Evolutionary conservation across 164 flowering plant genomes (phyloP), one percentile per base, ranked within the genome.

Genomic region (Chimonanthus salicifolius): DNA sequence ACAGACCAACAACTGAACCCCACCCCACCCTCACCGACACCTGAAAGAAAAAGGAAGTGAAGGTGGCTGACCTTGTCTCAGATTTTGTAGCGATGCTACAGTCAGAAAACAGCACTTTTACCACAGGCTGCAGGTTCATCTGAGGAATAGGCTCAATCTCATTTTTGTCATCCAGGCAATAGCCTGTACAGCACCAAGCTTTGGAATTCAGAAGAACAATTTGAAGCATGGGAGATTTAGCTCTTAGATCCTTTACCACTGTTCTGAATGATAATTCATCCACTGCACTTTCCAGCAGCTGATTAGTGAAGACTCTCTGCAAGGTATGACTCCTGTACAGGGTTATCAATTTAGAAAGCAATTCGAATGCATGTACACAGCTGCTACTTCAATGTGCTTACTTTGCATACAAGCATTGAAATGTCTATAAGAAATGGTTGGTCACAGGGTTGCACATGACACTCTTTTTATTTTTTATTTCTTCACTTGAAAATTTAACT

Each of bases 241-340:
- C 84, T 77, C 66, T 80, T 74, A 96, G 69, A 84, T 94, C 94
- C 76, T 83, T 87, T 48, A 96, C 84, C 77, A 91, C 76, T 46
- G 97, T 89, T 69, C 94, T 85, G 74, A 87, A 96, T 74, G 97
- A 88, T 71, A 90, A 74, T 78, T 94, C 99, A 68, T 94, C 97
- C 50, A 78, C 78, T 69, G 97, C 97, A 83, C 79, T 85, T 79
- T 90, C 92, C 72, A 88, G 67, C 46, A 94, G 81, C 76, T 87
- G 95, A 78, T 71, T 82, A 48, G 87, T 69, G 72, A 96, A 88
- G 89, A 90, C 86, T 76, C 88, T 86, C 62, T 87, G 91, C 83
- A 92, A 78, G 6, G 90, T 85, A 75, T 96, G 87, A 7, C 82
- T 83, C 90, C 99, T 95, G 86, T 77, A n/a, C 75, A 46, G 71